A percentile compares a stretch with the other conserved stretches of the same genome.
Conservation (phyloP, 192 early-diverging fungal genomes). For the Backusella mclennaniae region DNA sequence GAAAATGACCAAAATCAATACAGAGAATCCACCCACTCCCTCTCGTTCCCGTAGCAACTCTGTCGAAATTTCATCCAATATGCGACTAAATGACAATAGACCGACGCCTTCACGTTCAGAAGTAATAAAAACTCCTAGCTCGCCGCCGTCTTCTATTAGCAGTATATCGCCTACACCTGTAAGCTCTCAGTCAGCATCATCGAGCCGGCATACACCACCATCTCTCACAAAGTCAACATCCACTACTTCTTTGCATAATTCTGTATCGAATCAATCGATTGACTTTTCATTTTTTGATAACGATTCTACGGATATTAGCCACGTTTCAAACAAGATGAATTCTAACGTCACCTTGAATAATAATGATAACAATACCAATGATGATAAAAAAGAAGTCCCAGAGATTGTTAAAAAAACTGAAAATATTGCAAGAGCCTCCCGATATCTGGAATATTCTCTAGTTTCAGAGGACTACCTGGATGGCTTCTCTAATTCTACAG, state of each 20-base stretch:
- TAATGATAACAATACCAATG: not conserved
- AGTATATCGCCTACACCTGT: not conserved
- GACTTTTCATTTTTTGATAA: conserved; percentile 31
- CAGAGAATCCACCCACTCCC: not conserved
- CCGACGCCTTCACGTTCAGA: conserved; percentile 11
- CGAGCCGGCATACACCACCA: not conserved
- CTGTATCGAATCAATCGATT: conserved; percentile 2
- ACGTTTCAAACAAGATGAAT: conserved; percentile 33
- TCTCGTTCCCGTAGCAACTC: conserved; percentile 20
- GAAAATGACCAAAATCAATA: not conserved
- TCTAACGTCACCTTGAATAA: conserved; percentile 22
- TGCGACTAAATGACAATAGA: conserved; percentile 8
- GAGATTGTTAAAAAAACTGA: conserved; percentile 4
- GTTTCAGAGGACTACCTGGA: not conserved
- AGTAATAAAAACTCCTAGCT: conserved; percentile 9
- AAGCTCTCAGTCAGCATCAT: not conserved
- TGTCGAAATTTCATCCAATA: conserved; percentile 2
- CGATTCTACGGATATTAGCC: conserved; percentile 29
- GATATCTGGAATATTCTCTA: conserved; percentile 13
- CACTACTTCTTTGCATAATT: not conserved
- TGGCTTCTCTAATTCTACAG: not conserved
- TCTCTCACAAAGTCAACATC: conserved; percentile 1
- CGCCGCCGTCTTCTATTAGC: not conserved
- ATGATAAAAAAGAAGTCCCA: not conserved
- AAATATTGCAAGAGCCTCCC: conserved; percentile 20